Conservation (phyloP, 2,329 filamentous ascomycete species). For the Aschersonia sp. region DNA sequence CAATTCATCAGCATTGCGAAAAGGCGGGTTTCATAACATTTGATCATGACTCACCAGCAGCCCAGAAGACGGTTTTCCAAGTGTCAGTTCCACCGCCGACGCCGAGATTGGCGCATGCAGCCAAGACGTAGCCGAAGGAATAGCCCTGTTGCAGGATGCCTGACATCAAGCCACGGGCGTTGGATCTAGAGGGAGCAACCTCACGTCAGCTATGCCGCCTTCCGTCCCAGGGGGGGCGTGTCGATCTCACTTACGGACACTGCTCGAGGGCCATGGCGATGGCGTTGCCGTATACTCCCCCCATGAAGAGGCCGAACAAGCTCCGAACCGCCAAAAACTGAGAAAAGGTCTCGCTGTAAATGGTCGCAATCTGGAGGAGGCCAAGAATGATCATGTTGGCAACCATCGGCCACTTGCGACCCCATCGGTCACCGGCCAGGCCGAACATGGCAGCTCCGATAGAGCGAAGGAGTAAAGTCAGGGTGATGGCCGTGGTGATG, state of each 20-base stretch:
- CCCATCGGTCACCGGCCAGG: slow-evolving; percentile 63
- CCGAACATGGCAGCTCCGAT: slow-evolving; percentile 66
- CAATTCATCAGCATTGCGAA: background rate
- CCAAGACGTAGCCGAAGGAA: slow-evolving; percentile 66
- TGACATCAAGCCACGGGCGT: slow-evolving; percentile 66
- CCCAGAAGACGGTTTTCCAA: slow-evolving; percentile 69
- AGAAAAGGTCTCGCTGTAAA: slow-evolving; percentile 57
- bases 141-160: slow-evolving; percentile 76
- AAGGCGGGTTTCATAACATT: background rate
- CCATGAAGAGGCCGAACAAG: slow-evolving; percentile 69
- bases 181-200: slow-evolving; percentile 20
- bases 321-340: slow-evolving; percentile 63
- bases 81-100: slow-evolving; percentile 48
- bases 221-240: slow-evolving; percentile 4
- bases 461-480: slow-evolving; percentile 61
- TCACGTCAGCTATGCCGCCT: background rate
- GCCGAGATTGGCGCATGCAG: slow-evolving; percentile 60
- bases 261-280: slow-evolving; percentile 67
- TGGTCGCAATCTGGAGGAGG: slow-evolving; percentile 57
- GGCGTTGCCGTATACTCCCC: slow-evolving; percentile 66
- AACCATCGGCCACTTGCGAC: slow-evolving; percentile 75
- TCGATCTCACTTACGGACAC: slow-evolving; percentile 36
- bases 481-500: slow-evolving; percentile 60
- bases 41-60: slow-evolving; percentile 27
- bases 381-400: slow-evolving; percentile 63